Base-by-base conservation (phyloP, 495 filamentous ascomycete genomes). In the Aspergillus indologenus region DNA sequence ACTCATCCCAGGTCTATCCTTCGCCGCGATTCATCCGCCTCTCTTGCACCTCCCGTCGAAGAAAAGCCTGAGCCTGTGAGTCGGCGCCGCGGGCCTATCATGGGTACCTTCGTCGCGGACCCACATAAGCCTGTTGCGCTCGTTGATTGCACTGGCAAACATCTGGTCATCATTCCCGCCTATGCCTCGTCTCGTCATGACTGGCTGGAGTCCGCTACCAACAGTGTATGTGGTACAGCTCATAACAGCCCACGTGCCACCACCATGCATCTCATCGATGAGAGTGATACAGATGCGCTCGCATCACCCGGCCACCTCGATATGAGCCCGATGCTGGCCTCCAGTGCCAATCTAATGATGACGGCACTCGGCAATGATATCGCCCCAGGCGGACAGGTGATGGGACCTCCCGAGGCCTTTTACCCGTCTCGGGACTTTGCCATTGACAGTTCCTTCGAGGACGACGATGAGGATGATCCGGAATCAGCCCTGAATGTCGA, bases 401-500 rank as follows among this genome's bases (percentile, higher is more conserved):
- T 90, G 61, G 86, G 87, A 14, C 85, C 88, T n/a, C 81, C 83
- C 14, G 88, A 91, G 70, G 88, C 89, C 9, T 92, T 91, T 75
- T 89, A 87, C 65, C 85, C 87, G 3, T 83, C 86, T 45, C 76
- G 77, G n/a, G 78, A 79, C 19, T 83, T 89, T 54, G 73, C 75
- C 45, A 75, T 82, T 40, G 78, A 85, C 58, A 81, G 79, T 52
- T 76, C 74, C 5, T 75, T 83, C 46, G 76, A 79, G 40, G 78
- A 81, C 18, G 83, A 82, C 42, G 80, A 87, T 43, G 79, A 83
- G 11, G 82, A 88, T 43, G 87, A 90, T 43, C 85, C 83, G n/a
- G 87, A 89, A 62, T 77, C 81, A 42, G 73, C 80, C 26, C 73
- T 87, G 47, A 84, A 85, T 59, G 75, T 91, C 11, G 82, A 88